These are phyloP conservation scores for Bipolaris bicolor DNA, from an alignment of 2,329 filamentous ascomycete genomes.

Conservation along the genomic window DNA sequence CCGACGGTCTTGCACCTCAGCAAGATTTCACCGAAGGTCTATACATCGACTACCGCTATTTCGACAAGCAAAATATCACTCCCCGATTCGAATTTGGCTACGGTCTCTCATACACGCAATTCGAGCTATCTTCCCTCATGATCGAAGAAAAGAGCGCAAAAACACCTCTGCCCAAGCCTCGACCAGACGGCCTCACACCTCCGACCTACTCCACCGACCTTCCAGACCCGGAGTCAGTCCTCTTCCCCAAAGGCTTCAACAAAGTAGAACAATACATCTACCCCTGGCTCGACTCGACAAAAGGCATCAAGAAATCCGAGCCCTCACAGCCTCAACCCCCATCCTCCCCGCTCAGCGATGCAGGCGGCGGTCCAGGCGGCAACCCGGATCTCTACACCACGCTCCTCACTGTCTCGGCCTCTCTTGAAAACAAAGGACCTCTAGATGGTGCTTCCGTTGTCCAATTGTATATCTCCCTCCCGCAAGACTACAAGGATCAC, in stretches of 20 bases:
- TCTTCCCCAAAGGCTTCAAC: slow-evolving; percentile 68
- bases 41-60: slow-evolving; percentile 88
- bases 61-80: slow-evolving; percentile 75
- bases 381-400: slow-evolving; percentile 69
- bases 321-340: slow-evolving; percentile 64
- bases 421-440: slow-evolving; percentile 68
- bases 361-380: slow-evolving; percentile 72
- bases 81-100: slow-evolving; percentile 88
- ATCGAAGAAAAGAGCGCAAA: slow-evolving; percentile 55
- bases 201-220: slow-evolving; percentile 60
- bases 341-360: slow-evolving; percentile 59
- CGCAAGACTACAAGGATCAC: slow-evolving; percentile 50
- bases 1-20: slow-evolving; percentile 69
- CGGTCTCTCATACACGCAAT: slow-evolving; percentile 81
- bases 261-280: slow-evolving; percentile 74
- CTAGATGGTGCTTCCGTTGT: slow-evolving; percentile 60
- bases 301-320: slow-evolving; percentile 54
- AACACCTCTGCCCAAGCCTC: slow-evolving; percentile 38
- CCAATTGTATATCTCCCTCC: slow-evolving; percentile 62
- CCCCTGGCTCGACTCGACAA: slow-evolving; percentile 66
- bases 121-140: slow-evolving; percentile 65
- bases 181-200: slow-evolving; percentile 45
- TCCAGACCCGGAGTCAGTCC: slow-evolving; percentile 61
- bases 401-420: slow-evolving; percentile 59
- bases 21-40: slow-evolving; percentile 84